Evolutionary conservation across 139 green algal genomes (phyloP).

Genomic region (Chlamydomonas sp.): DNA sequence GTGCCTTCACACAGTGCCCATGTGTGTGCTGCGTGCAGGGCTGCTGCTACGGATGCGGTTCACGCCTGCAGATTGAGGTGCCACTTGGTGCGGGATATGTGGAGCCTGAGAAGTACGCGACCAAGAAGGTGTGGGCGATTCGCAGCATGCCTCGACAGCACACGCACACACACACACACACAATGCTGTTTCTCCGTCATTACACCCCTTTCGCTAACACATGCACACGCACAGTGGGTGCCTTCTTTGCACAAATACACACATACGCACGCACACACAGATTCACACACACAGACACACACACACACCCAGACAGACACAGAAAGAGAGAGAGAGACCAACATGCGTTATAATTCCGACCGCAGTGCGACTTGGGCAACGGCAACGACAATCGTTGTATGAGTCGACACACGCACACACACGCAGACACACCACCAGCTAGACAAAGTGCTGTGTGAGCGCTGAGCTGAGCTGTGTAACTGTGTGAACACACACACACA

Average conservation of each 20-base stretch:
- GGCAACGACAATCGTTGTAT: slow-evolving; percentile 15
- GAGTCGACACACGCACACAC: slow-evolving; percentile 52
- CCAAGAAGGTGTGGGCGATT: no score
- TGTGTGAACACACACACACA: not conserved
- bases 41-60: slow-evolving; percentile 78
- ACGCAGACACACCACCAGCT: slow-evolving; percentile 57
- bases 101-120: slow-evolving; percentile 43
- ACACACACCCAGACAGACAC: no score
- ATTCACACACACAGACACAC: not conserved
- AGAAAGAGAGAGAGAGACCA: no score
- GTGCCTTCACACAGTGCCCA: no score
- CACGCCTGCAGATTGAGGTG: slow-evolving; percentile 48
- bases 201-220: slow-evolving; percentile 61
- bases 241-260: slow-evolving; percentile 4
- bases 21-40: no score
- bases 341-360: slow-evolving; percentile 57
- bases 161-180: no score
- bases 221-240: slow-evolving; percentile 41
- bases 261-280: not conserved
- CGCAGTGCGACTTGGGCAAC: slow-evolving; percentile 39
- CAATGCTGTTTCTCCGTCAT: no score
- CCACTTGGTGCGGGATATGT: slow-evolving; percentile 56
- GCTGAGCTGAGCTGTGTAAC: not conserved
- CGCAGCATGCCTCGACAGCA: no score
- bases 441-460: slow-evolving; percentile 35